Evolutionary conservation across 257 asterid species (phyloP), one percentile per base, ranked within the genome.

Genomic region (Jacaranda mimosifolia): DNA sequence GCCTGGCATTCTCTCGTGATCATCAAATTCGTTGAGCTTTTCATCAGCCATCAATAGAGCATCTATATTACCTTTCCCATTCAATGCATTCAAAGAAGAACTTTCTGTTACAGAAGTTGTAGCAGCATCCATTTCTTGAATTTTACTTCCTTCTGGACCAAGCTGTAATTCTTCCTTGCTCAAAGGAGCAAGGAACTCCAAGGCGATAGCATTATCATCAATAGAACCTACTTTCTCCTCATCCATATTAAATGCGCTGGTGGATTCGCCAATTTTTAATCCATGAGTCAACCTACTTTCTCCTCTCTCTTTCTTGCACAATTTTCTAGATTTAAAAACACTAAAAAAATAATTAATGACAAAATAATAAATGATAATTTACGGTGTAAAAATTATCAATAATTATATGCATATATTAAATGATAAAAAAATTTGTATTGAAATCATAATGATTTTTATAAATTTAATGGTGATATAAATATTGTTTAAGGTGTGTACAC

Each of bases 11-110:
- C 70, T 78, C 87, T 86, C 96, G 73, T 87, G 88, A 56, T 86
- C 88, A 46, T 89, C 95, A 82, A 86, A 87, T 26, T 88, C 97
- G 3, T 91, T 81, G 19, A 93, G 84, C 55, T 67, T 90, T 80
- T 91, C 97, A 42, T 91, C 90, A 43, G 96, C 85, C 69, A 82
- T 85, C 77, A 93, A 82, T 66, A 84, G 56, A 76, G 76, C 74
- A 64, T 89, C 94, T 46, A 82, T 66, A 67, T 40, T 69, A 73
- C 68, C 78, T 73, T 81, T 87, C 42, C 75, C 86, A 57, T 70
- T 79, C 36, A 65, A 48, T 11, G 52, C 38, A 68, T 81, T 72
- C 3, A 79, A 63, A 38, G 86, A 85, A 74, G 83, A 73, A 74
- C 66, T 55, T 53, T 79, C 81, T 19, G 62, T 84, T 8, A 69